Evolutionary conservation across 208 protist species (phyloP).

Genomic region (Acanthamoeba triangularis): DNA sequence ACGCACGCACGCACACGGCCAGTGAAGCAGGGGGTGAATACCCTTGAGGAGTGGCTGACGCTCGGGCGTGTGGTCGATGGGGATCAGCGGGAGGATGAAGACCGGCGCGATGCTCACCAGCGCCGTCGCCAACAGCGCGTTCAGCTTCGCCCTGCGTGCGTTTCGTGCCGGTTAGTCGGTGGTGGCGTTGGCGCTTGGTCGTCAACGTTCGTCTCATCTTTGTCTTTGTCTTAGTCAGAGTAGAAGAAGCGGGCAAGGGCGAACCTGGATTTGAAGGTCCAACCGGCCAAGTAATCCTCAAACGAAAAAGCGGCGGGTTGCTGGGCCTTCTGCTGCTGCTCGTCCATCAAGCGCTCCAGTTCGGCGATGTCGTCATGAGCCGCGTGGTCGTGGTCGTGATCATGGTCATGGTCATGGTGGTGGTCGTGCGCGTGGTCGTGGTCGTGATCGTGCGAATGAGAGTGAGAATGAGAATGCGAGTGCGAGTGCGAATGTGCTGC

Average conservation of each 20-base stretch:
- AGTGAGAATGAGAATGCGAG: slow-evolving; percentile 4
- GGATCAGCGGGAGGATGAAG: slow-evolving; percentile 60
- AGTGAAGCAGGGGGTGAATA: not conserved
- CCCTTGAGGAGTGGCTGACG: slow-evolving; percentile 40
- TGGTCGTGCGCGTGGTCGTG: slow-evolving; percentile 46
- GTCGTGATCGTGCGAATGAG: slow-evolving; percentile 9
- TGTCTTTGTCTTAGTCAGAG: not conserved
- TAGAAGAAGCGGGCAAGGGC: not conserved
- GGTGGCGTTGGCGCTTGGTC: not conserved
- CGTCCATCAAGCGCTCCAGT: slow-evolving; percentile 22
- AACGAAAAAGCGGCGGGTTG: not conserved
- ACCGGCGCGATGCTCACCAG: slow-evolving; percentile 52
- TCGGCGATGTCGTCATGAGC: not conserved
- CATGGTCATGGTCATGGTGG: slow-evolving; percentile 38
- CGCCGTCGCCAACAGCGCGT: slow-evolving; percentile 20
- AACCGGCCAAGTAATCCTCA: not conserved
- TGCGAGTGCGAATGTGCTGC: not conserved
- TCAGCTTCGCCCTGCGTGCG: slow-evolving; percentile 17
- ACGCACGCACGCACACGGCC: not conserved
- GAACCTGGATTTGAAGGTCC: not conserved
- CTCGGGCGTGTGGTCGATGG: slow-evolving; percentile 46
- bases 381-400: slow-evolving; percentile 41
- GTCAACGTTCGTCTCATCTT: not conserved
- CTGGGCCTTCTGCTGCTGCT: not conserved
- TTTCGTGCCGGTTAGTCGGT: not conserved